Conservation (phyloP, 306 rosid genomes). For the Castanea crenata region DNA sequence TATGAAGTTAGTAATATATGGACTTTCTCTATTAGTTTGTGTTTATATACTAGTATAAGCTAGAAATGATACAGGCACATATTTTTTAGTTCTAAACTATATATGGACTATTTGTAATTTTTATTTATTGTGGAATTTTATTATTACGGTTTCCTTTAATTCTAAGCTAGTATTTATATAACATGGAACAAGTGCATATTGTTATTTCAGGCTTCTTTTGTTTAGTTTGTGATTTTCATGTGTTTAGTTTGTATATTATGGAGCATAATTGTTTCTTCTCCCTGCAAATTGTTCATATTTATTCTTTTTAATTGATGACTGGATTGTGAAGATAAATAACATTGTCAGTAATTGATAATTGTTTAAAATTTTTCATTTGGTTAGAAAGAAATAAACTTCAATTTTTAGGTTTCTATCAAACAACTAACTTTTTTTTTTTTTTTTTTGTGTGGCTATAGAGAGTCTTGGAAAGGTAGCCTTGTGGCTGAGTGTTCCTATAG, state of each 20-base stretch:
- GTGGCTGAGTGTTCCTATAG: not conserved
- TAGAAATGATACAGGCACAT: constrained; percentile 85
- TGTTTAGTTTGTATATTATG: not conserved
- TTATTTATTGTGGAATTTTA: not conserved
- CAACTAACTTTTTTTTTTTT: not conserved
- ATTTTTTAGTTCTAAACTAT: not conserved
- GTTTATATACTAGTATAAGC: constrained; percentile 25
- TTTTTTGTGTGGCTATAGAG: not conserved
- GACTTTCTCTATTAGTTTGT: too few species aligned
- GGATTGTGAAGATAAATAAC: not conserved
- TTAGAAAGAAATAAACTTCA: not conserved
- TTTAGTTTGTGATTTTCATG: not conserved
- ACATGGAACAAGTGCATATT: not conserved
- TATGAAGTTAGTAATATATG: too few species aligned
- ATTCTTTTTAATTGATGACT: not conserved
- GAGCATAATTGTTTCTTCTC: not conserved
- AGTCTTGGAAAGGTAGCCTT: not conserved
- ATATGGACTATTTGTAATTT: not conserved
- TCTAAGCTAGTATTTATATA: not conserved
- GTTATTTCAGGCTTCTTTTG: not conserved
- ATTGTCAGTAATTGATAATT: not conserved
- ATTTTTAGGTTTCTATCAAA: not conserved
- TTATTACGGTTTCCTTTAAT: not conserved
- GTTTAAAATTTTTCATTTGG: too few species aligned
- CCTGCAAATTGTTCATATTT: not conserved